These are phyloP conservation scores for Dactylellina parvicollis DNA, from an alignment of 2,329 filamentous ascomycete genomes.

Conservation along the genomic window DNA sequence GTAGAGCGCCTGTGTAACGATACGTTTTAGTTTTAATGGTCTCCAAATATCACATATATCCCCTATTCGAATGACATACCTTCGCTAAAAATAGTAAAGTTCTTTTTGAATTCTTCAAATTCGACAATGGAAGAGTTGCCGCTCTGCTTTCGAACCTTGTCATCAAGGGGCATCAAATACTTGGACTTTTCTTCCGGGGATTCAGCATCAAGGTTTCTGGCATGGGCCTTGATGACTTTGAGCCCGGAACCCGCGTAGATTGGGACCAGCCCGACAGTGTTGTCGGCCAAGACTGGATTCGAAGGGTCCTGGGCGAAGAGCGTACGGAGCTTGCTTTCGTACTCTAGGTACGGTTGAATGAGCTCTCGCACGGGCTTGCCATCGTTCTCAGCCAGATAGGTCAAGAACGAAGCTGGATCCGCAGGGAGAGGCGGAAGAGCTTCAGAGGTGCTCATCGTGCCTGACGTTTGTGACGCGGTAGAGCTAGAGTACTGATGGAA, in stretches of 20 bases:
- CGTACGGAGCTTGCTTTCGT: conserved; percentile 73
- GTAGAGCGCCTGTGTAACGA: conserved; percentile 35
- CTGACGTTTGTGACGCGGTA: neutral
- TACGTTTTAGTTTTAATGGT: conserved; percentile 7
- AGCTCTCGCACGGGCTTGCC: conserved; percentile 69
- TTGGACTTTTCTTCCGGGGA: conserved; percentile 69
- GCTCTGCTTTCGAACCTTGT: conserved; percentile 70
- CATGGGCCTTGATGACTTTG: conserved; percentile 71
- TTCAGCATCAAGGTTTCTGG: conserved; percentile 70
- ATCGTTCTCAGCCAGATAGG: conserved; percentile 68
- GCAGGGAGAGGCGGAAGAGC: conserved; percentile 45
- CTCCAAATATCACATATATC: neutral
- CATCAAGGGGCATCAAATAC: conserved; percentile 74
- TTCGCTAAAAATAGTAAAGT: conserved; percentile 85
- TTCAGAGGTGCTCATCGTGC: conserved; percentile 30
- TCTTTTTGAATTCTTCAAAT: conserved; percentile 77
- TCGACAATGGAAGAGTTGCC: conserved; percentile 75
- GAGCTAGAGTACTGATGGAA: conserved; percentile 18
- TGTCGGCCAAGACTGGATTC: conserved; percentile 62
- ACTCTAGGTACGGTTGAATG: conserved; percentile 73
- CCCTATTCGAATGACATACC: conserved; percentile 62
- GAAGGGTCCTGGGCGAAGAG: conserved; percentile 75
- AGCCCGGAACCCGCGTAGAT: conserved; percentile 67
- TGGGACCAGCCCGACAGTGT: conserved; percentile 72
- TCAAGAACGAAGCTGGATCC: conserved; percentile 61